Base-by-base conservation (phyloP, 805 yeast genomes). In the Zygosaccharomyces bailii region DNA sequence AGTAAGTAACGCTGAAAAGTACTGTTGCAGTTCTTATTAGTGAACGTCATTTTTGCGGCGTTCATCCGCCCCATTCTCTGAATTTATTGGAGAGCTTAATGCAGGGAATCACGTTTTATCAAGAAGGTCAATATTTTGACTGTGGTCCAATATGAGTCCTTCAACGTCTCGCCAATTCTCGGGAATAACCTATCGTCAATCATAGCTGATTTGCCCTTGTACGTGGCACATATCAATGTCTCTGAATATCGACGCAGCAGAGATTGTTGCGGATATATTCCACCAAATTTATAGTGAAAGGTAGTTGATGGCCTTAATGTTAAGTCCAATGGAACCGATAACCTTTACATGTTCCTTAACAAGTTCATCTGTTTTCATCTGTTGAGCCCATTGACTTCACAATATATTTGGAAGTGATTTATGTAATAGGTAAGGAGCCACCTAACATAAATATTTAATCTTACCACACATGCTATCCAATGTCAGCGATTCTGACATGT, bases 261-360 rank as follows among this genome's bases (percentile, higher is more conserved):
- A 50, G 9, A 42, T 63, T 6, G 52, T 57, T 27, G 69, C 68
- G 4, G 74, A 75, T 50, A 57, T 81, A 17, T 25, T 60, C 34
- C 53, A 71, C 24, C 63, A 65, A 42, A 72, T 84, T 3, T 78
- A 75, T 53, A 74, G 73, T 42, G 77, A 80, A 60, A 54, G 73
- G n/a, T 81, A 72, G 54, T 85, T 91, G 93, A 73, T 75, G 17
- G 75, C 83, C 0, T 65, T 82, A 27, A 75, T 50, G 76, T 84
- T 24, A 54, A 59, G 14, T 62, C 71, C 10, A 73, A 77, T 54
- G 78, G 84, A 0, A 69, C 80, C 4, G 54, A 52, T 23, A 37
- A 49, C 6, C 42, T 63, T 2, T 43, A 55, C 25, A 29, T 50
- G 16, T 63, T 70, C 2, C 51, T 67, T 24, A 25, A 40, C 4